A percentile compares a stretch with the other conserved stretches of the same genome.
Evolutionary conservation across 768 basidiomycete genomes (phyloP).

Genomic region (Astraeus odoratus): DNA sequence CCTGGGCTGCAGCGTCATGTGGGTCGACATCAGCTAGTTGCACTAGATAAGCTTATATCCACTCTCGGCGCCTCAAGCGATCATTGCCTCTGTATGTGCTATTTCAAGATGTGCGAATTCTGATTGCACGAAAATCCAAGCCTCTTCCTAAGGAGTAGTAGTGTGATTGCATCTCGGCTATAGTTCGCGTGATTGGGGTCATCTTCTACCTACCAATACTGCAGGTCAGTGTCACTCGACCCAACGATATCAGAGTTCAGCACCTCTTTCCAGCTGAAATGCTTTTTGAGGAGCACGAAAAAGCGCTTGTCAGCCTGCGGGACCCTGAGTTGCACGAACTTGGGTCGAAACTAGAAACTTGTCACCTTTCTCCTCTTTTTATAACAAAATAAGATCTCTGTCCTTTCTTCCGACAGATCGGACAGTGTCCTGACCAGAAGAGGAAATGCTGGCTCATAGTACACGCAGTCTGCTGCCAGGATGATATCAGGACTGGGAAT

Average conservation of each 20-base stretch:
- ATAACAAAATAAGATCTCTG: constrained; percentile 85
- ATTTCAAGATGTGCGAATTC: no score
- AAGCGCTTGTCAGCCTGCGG: constrained; percentile 82
- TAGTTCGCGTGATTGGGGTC: constrained; percentile 56
- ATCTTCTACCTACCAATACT: constrained; percentile 44
- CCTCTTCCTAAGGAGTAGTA: constrained; percentile 36
- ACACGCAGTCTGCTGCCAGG: constrained; percentile 91
- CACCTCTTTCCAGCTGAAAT: constrained; percentile 69
- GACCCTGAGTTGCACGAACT: constrained; percentile 1
- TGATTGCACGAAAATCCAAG: not conserved
- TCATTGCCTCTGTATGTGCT: no score
- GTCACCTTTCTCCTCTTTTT: constrained; percentile 85
- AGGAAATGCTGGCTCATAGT: constrained; percentile 90
- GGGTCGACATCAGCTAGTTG: no score
- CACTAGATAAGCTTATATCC: no score
- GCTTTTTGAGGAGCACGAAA: constrained; percentile 70
- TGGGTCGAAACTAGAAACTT: constrained; percentile 1
- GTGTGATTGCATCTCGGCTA: constrained; percentile 56
- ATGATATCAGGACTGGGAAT: constrained; percentile 58
- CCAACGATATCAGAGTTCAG: constrained; percentile 4
- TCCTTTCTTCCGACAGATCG: constrained; percentile 47
- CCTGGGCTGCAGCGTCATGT: no score
- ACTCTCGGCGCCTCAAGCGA: no score
- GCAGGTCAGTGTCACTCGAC: constrained; percentile 3
- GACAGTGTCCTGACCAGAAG: constrained; percentile 75